These are phyloP conservation scores for Cenchrus fungigraminus DNA, from an alignment of 176 grass and related monocot genomes.

Conservation along the genomic window DNA sequence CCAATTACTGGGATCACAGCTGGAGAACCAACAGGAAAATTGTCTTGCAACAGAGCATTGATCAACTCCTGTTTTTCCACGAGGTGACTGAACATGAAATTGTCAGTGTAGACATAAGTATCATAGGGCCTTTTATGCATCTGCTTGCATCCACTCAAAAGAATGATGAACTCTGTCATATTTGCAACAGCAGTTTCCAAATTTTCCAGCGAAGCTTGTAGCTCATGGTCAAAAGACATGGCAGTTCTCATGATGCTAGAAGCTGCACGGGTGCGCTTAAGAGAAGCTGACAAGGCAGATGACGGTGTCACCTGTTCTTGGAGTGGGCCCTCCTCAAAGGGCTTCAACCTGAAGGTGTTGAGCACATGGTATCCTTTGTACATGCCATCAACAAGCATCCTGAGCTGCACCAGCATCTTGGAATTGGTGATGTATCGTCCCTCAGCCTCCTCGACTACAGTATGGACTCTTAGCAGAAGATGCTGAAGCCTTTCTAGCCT, in stretches of 20 bases:
- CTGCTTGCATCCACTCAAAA: not conserved
- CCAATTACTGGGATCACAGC: constrained; percentile 5
- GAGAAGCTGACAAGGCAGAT: not conserved
- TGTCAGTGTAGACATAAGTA: constrained; percentile 4
- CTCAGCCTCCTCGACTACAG: constrained; percentile 11
- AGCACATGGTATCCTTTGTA: constrained; percentile 36
- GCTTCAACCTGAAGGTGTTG: not conserved
- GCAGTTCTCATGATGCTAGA: not conserved
- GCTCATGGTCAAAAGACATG: not conserved
- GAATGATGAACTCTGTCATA: constrained; percentile 19
- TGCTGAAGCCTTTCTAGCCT: constrained; percentile 7
- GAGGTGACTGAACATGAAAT: not conserved
- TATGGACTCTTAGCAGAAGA: constrained; percentile 21
- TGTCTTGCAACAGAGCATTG: not conserved
- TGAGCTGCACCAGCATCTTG: constrained; percentile 32
- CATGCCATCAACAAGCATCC: constrained; percentile 19
- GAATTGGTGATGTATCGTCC: constrained; percentile 34
- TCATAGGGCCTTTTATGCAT: constrained; percentile 1
- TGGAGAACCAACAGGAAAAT: not conserved
- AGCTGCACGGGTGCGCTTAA: not conserved
- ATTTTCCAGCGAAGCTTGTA: constrained; percentile 11
- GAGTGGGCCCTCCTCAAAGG: not conserved
- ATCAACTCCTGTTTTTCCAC: constrained; percentile 5
- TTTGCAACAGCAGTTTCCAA: constrained; percentile 11
- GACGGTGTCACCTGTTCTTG: constrained; percentile 9